Evolutionary conservation across 805 yeast genomes (phyloP).

Genomic region (Candida germanica): DNA sequence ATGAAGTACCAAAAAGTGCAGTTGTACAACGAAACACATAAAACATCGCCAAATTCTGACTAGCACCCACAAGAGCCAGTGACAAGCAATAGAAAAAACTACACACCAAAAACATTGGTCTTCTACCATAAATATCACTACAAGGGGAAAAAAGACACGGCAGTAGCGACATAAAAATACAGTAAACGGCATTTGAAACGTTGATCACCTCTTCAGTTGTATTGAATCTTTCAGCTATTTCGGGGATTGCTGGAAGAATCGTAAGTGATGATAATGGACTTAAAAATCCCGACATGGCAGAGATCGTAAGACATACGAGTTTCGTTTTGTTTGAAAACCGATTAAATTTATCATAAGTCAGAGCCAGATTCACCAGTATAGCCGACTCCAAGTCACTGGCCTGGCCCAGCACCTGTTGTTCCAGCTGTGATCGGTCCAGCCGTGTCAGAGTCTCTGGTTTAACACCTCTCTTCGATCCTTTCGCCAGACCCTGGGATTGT

Average conservation of each 20-base stretch:
- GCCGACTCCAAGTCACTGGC: background rate
- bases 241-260: conserved; percentile 51
- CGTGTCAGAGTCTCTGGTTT: too few species aligned
- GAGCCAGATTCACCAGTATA: conserved; percentile 3
- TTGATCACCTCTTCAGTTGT: conserved; percentile 48
- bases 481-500: conserved; percentile 7
- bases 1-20: conserved; percentile 56
- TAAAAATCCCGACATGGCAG: conserved; percentile 33
- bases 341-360: conserved; percentile 6
- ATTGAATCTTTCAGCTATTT: conserved; percentile 43
- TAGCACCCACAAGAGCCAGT: conserved; percentile 38
- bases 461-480: conserved; percentile 1
- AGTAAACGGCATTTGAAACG: conserved; percentile 49
- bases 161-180: conserved; percentile 50
- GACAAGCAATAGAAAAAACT: conserved; percentile 23
- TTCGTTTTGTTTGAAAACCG: conserved; percentile 14
- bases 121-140: conserved; percentile 52
- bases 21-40: conserved; percentile 47
- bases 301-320: conserved; percentile 14
- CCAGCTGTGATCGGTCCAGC: too few species aligned
- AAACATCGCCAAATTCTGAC: conserved; percentile 53
- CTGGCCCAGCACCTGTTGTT: too few species aligned
- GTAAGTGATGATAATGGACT: conserved; percentile 46
- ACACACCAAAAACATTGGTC: conserved; percentile 43
- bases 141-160: conserved; percentile 51